Conservation (phyloP, 176 grass and related monocot species). For the Oryza meyeriana region DNA sequence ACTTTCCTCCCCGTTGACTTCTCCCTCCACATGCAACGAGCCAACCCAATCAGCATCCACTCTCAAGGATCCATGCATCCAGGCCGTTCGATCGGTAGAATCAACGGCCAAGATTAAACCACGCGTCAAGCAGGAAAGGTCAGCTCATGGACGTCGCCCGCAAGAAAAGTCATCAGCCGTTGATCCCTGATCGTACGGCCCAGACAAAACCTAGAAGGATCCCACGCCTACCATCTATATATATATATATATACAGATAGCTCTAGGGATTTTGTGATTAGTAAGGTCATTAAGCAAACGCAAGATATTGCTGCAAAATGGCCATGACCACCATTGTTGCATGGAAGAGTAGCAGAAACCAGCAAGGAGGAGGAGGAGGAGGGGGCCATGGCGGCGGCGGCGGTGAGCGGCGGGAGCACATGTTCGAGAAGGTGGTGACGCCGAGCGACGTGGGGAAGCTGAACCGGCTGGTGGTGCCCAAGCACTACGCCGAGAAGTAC, state of each 20-base stretch:
- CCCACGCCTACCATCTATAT: not conserved
- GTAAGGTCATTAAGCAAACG: too few species aligned
- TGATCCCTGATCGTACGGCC: not conserved
- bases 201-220: not conserved
- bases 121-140: not conserved
- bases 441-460: conserved; percentile 98
- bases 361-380: not conserved
- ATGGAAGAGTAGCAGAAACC: not conserved
- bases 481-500: conserved; percentile 59
- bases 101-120: not conserved
- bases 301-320: not conserved
- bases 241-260: too few species aligned
- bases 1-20: not conserved
- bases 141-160: not conserved
- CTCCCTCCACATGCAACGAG: too few species aligned
- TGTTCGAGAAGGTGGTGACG: conserved; percentile 98
- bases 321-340: not conserved
- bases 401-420: conserved; percentile 48
- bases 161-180: not conserved
- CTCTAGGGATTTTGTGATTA: too few species aligned
- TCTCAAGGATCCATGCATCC: too few species aligned
- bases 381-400: not conserved
- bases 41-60: not conserved
- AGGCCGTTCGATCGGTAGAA: not conserved
- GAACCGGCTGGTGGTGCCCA: conserved; percentile 63